Evolutionary conservation across 2,329 filamentous ascomycete species (phyloP), one percentile per base, ranked within the genome.

Genomic region (Epichloe hybrida): DNA sequence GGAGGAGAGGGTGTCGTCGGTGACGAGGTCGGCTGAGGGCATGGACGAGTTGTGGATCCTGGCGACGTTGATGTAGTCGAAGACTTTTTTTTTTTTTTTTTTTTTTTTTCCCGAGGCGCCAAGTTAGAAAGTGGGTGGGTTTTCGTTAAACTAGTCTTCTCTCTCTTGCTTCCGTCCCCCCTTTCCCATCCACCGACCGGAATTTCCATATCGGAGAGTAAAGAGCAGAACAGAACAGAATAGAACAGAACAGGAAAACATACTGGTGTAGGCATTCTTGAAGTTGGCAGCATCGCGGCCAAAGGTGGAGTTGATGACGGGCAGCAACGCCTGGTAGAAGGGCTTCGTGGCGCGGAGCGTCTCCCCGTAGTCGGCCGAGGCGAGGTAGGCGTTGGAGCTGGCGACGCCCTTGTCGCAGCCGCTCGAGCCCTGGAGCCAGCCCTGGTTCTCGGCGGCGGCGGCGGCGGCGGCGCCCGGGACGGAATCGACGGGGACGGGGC

Each of bases 201-300:
- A 1, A 6, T 27, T 27, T 27, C 2, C 23, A 6, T 7, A 6
- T 27, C 27, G 7, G 27, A 27, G 7, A 27, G 23, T 7, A 27
- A 6, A 2, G 23, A 7, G 7, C 6, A 7, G 23, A 27, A 23
- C 21, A 6, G 23, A 23, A 6, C 23, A 2, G 6, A 17, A 27
- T 2, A 7, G 23, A 27, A 23, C 21, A 6, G 23, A 23, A 6
- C 23, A 2, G 6, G 20, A 21, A 23, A 8, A 27, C 76, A 57
- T 65, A 83, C 80, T 77, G n/a, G 72, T 65, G 59, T 81, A 83
- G 52, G 72, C 79, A 56, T 81, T 81, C 63, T 77, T 75, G 62
- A 79, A 83, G 49, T 60, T 75, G 53, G 74, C 70, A 43, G 67
- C 60, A 23, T 60, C 61, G n/a, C 65, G 54, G 42, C 61, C 61